Evolutionary conservation across 2,329 filamentous ascomycete genomes (phyloP).

Genomic region (Orbilia oligospora): DNA sequence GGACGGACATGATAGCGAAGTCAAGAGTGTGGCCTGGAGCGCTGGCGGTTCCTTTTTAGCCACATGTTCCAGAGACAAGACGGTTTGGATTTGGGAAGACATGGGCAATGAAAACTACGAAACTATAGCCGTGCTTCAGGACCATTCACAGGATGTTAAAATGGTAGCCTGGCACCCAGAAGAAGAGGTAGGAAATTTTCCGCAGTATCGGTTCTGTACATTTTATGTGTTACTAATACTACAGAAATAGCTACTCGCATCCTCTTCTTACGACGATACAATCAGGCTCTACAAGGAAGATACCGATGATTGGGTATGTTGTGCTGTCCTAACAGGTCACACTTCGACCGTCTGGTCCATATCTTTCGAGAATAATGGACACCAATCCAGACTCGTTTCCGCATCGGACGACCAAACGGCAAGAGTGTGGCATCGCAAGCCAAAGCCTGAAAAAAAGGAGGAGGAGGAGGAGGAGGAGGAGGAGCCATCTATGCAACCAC

Average conservation of each 20-base stretch:
- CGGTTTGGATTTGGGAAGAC: slow-evolving; percentile 99
- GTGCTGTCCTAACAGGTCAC: slow-evolving; percentile 84
- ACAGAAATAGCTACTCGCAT: slow-evolving; percentile 77
- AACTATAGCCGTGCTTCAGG: slow-evolving; percentile 92
- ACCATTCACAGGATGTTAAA: slow-evolving; percentile 96
- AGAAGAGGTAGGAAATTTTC: slow-evolving; percentile 66
- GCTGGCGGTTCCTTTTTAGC: slow-evolving; percentile 84
- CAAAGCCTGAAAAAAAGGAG: slow-evolving; percentile 67
- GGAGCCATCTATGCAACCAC: slow-evolving; percentile 70
- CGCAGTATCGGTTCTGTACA: slow-evolving; percentile 68
- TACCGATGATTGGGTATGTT: slow-evolving; percentile 92
- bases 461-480: too few species aligned
- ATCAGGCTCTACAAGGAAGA: slow-evolving; percentile 92
- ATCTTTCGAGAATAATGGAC: slow-evolving; percentile 76
- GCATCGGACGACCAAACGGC: slow-evolving; percentile 87
- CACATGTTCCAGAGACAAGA: slow-evolving; percentile 92
- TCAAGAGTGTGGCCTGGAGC: slow-evolving; percentile 83
- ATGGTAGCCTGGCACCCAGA: slow-evolving; percentile 91
- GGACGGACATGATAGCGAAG: slow-evolving; percentile 94
- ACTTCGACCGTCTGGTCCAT: slow-evolving; percentile 90
- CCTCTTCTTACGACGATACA: slow-evolving; percentile 93
- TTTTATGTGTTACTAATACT: slow-evolving; percentile 55
- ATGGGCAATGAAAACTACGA: slow-evolving; percentile 96
- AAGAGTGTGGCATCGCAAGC: slow-evolving; percentile 80
- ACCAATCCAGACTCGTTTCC: slow-evolving; percentile 77